Base-by-base conservation (phyloP, 306 rosid genomes). In the Pterocarpus macrocarpus region DNA sequence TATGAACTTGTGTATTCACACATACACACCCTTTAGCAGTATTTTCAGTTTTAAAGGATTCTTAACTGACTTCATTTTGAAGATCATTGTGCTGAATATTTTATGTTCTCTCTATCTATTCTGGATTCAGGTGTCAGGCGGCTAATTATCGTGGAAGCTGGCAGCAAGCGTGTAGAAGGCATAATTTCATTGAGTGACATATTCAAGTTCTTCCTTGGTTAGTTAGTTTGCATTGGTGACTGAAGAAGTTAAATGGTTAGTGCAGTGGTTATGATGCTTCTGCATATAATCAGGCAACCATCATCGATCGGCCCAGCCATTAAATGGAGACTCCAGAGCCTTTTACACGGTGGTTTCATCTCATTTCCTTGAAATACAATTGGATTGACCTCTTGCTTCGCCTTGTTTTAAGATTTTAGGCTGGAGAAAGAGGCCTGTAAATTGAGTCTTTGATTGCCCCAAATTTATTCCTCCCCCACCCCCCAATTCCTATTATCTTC, bases 161-260 rank as follows among this genome's bases (percentile, higher is more conserved):
- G 99, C 63, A 93, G 98, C 86, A 96, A 93, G 90, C 93, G 97
- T 0, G 95, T 96, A 36, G 97, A 93, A 87, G 99, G 99, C 85
- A 85, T 96, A 41, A 80, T 96, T 84, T 86, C 99, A 22, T 80
- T 96, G 83, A 85, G 91, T 47, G 99, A 96, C 88, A 70, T 96
- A 78, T 92, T 96, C 87, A 93, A 92, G 89, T 90, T 92, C 89
- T 87, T 96, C 77, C 91, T 96, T 75, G 91, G 90, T 83, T 96
- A 89, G 80, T 77, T 93, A 87, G 82, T 75, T 64, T 36, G 62
- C 52, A 10, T 35, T 71, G 81, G 71, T 45, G 75, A 81, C 66
- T 69, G 77, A 83, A 79, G 78, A 81, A 72, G 75, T 74, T 64
- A 62, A 43, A 53, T 39, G 80, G 75, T 61, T 83, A 69, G 84